Conservation (phyloP, 805 yeast species). For the Saturnispora dispora region DNA sequence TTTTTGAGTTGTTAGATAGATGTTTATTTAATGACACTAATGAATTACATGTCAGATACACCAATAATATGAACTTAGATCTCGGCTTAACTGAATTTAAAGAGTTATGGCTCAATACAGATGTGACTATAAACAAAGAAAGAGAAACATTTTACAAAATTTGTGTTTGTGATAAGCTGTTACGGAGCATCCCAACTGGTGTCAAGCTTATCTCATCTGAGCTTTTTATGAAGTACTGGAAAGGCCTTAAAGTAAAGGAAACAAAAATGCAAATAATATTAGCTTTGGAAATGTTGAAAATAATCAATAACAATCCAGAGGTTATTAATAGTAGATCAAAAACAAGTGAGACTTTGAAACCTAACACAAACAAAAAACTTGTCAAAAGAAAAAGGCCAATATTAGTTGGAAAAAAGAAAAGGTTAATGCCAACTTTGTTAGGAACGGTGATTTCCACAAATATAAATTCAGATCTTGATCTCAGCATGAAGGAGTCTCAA, state of each 20-base stretch:
- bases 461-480: slow-evolving; percentile 22
- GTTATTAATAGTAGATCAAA: neutral
- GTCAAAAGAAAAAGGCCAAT: neutral
- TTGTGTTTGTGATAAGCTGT: slow-evolving; percentile 1
- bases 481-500: slow-evolving; percentile 11
- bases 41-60: slow-evolving; percentile 11
- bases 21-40: slow-evolving; percentile 14
- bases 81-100: neutral
- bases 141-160: slow-evolving; percentile 7
- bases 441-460: slow-evolving; percentile 23
- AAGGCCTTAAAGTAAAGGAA: slow-evolving; percentile 20
- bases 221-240: slow-evolving; percentile 7
- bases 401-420: slow-evolving; percentile 24
- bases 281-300: slow-evolving; percentile 20
- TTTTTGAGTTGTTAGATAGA: slow-evolving; percentile 13
- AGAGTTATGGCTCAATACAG: slow-evolving; percentile 1
- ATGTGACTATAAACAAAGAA: neutral
- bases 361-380: neutral
- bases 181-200: neutral
- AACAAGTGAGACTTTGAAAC: neutral
- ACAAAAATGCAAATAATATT: slow-evolving; percentile 25
- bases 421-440: slow-evolving; percentile 27
- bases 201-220: slow-evolving; percentile 3
- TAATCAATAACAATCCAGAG: slow-evolving; percentile 8
- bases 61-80: neutral